A percentile compares a stretch with the other conserved stretches of the same genome.
Evolutionary conservation across 2,329 filamentous ascomycete species (phyloP).

Genomic region (Chalara sp.): DNA sequence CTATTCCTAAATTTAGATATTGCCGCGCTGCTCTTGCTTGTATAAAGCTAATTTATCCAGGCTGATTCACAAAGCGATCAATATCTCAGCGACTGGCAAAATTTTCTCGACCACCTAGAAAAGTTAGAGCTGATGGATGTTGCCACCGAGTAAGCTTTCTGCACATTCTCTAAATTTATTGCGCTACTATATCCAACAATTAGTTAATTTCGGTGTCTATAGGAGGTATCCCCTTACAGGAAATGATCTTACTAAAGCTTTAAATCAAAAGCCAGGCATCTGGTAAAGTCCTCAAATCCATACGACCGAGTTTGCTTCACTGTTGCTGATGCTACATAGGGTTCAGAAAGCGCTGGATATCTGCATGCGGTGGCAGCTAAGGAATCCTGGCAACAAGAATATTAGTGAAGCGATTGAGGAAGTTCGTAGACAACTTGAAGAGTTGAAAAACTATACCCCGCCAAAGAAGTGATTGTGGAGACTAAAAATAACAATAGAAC

Average conservation of each 20-base stretch:
- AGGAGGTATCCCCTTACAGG: constrained; percentile 64
- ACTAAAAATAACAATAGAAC: no score
- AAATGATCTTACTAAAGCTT: constrained; percentile 58
- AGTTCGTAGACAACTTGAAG: constrained; percentile 33
- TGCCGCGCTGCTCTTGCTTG: background rate
- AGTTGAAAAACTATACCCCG: constrained; percentile 15
- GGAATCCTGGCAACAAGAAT: constrained; percentile 53
- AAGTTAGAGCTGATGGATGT: constrained; percentile 50
- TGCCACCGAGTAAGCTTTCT: constrained; percentile 40
- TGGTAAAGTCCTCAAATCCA: constrained; percentile 45
- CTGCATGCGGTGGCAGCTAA: constrained; percentile 82
- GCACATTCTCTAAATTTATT: no score
- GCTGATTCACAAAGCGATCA: constrained; percentile 11
- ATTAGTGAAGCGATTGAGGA: constrained; percentile 48
- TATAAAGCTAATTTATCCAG: background rate
- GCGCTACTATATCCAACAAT: no score
- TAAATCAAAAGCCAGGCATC: constrained; percentile 64
- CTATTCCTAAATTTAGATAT: background rate
- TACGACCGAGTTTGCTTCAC: background rate
- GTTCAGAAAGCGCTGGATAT: constrained; percentile 61
- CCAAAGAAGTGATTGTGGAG: no score
- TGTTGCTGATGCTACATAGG: background rate
- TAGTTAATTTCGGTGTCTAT: no score
- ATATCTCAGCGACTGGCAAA: constrained; percentile 41
- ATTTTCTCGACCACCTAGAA: constrained; percentile 48